These are phyloP conservation scores for Ramularia endophylla DNA, from an alignment of 2,329 filamentous ascomycete species.

Conservation along the genomic window DNA sequence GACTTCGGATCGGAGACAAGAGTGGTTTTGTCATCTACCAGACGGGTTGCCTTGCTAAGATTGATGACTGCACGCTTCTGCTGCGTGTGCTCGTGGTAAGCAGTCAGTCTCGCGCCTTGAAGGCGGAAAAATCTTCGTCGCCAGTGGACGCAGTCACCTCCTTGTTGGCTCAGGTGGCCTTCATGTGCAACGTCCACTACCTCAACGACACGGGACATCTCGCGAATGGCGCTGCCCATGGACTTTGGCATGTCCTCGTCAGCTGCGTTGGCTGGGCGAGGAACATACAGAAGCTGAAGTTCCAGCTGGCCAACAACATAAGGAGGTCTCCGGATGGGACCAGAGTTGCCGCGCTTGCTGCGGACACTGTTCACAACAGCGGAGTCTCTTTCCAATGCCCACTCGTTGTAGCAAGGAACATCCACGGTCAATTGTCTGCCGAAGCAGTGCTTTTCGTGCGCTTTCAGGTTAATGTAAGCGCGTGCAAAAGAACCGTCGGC, in stretches of 20 bases:
- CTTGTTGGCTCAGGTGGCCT: constrained; percentile 89
- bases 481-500: constrained; percentile 92
- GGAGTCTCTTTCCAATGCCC: constrained; percentile 77
- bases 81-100: constrained; percentile 90
- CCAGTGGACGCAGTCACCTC: constrained; percentile 99
- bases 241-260: constrained; percentile 99
- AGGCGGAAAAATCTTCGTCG: constrained; percentile 96
- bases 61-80: constrained; percentile 98
- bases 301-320: constrained; percentile 95
- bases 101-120: constrained; percentile 81
- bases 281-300: constrained; percentile 89
- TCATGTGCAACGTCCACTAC: constrained; percentile 70
- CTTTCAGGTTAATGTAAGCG: constrained; percentile 87
- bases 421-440: constrained; percentile 84
- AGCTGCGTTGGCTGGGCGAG: constrained; percentile 75
- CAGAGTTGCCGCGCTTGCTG: constrained; percentile 61
- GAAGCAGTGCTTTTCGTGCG: constrained; percentile 82
- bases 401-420: constrained; percentile 96
- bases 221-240: constrained; percentile 93
- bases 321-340: constrained; percentile 75
- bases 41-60: constrained; percentile 80
- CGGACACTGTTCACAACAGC: constrained; percentile 78
- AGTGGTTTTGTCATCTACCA: constrained; percentile 85
- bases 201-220: constrained; percentile 85
- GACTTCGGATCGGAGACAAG: constrained; percentile 75